Evolutionary conservation across 192 early-diverging fungal genomes (phyloP), one percentile per base, ranked within the genome.

Genomic region (Dissophora globulifera): DNA sequence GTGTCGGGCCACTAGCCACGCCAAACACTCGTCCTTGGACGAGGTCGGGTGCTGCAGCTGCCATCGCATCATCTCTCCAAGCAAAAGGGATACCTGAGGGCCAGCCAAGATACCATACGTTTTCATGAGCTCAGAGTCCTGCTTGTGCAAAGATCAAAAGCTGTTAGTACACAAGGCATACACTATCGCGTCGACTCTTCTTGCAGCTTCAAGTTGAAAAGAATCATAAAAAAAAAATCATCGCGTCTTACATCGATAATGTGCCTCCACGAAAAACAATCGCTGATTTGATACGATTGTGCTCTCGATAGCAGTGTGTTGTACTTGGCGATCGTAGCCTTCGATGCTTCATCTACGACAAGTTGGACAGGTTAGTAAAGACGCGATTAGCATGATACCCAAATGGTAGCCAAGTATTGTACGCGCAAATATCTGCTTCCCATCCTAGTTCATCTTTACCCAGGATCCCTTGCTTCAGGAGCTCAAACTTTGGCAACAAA

Each of bases 31-130:
- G 9, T 86, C 87, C n/a, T 75, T 75, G 2, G 88, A 85, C 3
- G 82, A 88, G 0, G 81, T 23, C 0, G 93, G 92, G 63, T 95
- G 50, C n/a, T 74, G 80, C 26, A 98, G 79, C 81, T 96, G 94
- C 92, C 92, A 97, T 43, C 81, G 82, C 84, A 95, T 92, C 35
- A 38, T 38, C 13, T 9, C 35, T 38, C 13, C 7, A 9, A 9
- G 6, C 35, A 38, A 38, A 38, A 38, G 35, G 35, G 35, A 38
- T 6, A 38, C 7, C 13, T 38, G 35, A 9, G 35, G 35, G 35
- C 35, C 35, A 9, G 35, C 7, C 6, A 13, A 13, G 35, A 38
- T 38, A 38, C n/a, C n/a, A n/a, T n/a, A n/a, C n/a, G n/a, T n/a
- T n/a, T n/a, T n/a, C n/a, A n/a, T n/a, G n/a, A n/a, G n/a, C n/a